Conservation (phyloP, 306 rosid genomes). For the Cucurbita maxima region DNA sequence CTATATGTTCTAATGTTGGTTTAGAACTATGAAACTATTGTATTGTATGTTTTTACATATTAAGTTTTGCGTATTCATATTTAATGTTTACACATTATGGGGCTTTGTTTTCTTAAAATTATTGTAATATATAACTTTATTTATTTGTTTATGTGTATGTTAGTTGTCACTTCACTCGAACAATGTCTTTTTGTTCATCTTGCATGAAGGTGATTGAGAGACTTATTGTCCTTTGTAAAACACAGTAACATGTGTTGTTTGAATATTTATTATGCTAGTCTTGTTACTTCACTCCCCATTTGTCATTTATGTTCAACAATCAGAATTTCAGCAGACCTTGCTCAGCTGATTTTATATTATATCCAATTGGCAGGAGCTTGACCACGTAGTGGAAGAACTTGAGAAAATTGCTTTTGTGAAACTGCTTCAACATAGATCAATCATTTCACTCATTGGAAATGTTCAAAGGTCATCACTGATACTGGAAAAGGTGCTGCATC, state of each 20-base stretch:
- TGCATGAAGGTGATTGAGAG: background rate
- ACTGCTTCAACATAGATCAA: slow-evolving; percentile 81
- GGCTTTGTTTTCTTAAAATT: background rate
- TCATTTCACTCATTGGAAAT: slow-evolving; percentile 91
- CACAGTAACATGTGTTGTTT: background rate
- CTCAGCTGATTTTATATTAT: background rate
- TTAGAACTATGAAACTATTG: background rate
- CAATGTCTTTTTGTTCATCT: background rate
- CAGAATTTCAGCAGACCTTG: background rate
- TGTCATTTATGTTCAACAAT: background rate
- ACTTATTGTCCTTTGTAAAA: background rate
- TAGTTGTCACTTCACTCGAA: background rate
- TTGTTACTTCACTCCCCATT: background rate
- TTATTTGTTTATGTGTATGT: background rate
- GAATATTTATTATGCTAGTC: background rate
- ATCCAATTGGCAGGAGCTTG: slow-evolving; percentile 64
- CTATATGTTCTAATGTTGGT: background rate
- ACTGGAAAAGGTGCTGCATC: slow-evolving; percentile 64
- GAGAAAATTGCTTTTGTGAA: slow-evolving; percentile 87
- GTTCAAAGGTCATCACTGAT: slow-evolving; percentile 82
- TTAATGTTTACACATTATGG: background rate
- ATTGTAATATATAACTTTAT: background rate
- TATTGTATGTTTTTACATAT: background rate
- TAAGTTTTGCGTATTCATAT: background rate
- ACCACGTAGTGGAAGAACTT: slow-evolving; percentile 79